phyloP scores from a whole-genome alignment of 2,329 filamentous ascomycete genomes.

The Sarocladium kiliense region DNA sequence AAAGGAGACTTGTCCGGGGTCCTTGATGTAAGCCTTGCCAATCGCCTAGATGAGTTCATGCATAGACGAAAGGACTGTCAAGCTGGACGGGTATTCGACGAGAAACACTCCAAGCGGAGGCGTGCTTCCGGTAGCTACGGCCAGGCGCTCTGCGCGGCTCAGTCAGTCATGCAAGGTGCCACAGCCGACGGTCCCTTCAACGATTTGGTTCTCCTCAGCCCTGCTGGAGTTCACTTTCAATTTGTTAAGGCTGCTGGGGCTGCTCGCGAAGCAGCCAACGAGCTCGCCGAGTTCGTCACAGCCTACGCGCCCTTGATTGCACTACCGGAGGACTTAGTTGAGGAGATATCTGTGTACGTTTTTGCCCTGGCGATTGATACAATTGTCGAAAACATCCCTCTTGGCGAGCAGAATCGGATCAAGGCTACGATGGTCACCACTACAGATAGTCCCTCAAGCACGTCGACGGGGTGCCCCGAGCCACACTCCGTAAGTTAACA shows the following conservation, averaged over 20 bases:
- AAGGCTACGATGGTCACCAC: neutral
- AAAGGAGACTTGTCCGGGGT: neutral
- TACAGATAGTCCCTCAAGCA: neutral
- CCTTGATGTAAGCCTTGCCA: neutral
- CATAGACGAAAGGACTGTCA: neutral
- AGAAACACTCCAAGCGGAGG: neutral
- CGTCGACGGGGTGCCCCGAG: neutral
- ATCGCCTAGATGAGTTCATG: neutral
- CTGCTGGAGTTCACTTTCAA: neutral
- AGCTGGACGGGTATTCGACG: neutral
- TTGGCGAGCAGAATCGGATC: neutral
- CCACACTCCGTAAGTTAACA: neutral
- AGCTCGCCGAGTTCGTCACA: neutral
- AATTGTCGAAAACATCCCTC: neutral
- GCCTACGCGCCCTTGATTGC: neutral
- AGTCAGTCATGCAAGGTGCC: neutral
- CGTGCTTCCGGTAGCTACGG: neutral
- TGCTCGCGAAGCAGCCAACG: neutral
- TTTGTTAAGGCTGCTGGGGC: neutral
- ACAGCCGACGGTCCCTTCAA: neutral
- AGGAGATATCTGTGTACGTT: neutral
- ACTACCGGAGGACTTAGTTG: neutral
- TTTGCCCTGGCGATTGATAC: neutral
- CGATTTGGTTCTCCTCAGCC: neutral
- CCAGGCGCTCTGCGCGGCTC: neutral